Evolutionary conservation across 495 filamentous ascomycete genomes (phyloP), one percentile per base, ranked within the genome.

Genomic region (Neurospora pannonica): DNA sequence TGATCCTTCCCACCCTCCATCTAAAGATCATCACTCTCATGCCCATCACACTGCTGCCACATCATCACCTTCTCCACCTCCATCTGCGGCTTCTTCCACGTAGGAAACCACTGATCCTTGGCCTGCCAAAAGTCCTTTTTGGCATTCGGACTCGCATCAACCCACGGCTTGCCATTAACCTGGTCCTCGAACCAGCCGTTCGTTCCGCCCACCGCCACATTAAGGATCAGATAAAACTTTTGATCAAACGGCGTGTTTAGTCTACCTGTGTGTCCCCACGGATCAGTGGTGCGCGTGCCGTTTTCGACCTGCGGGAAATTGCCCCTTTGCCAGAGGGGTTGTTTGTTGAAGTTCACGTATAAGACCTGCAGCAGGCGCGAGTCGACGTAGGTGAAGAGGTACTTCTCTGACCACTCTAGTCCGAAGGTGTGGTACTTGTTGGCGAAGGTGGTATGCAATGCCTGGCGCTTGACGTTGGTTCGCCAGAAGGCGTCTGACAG

Each of bases 171-270:
- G 31, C 87, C 88, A 71, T 83, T 84, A 71, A 84, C 80, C 9
- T 88, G 88, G 80, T 97, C 91, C 77, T 92, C 81, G 79, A 95
- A 97, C 92, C 92, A 96, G 24, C 92, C 93, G 75, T 95, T 96
- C 13, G 92, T 95, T 70, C 90, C 89, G 21, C 93, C 93, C 70
- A 97, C 93, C 37, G 90, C 94, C 9, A 97, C 86, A 76, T 95
- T 94, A 71, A 97, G 77, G 71, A 97, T 93, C 24, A 97, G 86
- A 74, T 92, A 96, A 79, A 97, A 97, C 28, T 86, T 82, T 76
- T 94, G 87, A 79, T 97, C 93, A 78, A 97, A 97, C 0, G 93
- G 93, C 1, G 93, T 92, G 75, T 89, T 86, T 28, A 85, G 75
- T 28, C 84, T 83, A 42, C 88, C 89, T 4, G 90, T 92, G 71